A percentile compares a stretch with the other conserved stretches of the same genome.
phyloP scores from a whole-genome alignment of 2,329 filamentous ascomycete genomes.

The Corynespora cassiicola region DNA sequence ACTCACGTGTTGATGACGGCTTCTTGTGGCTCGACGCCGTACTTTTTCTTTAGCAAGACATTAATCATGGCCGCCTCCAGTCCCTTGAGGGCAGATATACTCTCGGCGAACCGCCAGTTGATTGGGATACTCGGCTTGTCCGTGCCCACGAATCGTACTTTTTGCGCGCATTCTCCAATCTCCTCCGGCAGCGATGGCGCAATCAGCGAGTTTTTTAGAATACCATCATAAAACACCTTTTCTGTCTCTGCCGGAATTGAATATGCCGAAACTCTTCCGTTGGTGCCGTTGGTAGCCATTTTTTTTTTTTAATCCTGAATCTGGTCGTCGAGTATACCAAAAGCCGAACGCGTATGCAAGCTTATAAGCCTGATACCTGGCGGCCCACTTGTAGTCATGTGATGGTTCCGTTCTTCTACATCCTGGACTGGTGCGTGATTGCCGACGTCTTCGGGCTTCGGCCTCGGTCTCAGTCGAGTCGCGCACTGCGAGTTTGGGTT shows the following conservation, averaged over 20 bases:
- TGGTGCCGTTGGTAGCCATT: slow-evolving; percentile 13
- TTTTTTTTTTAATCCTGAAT: too few species aligned
- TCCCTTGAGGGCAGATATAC: slow-evolving; percentile 57
- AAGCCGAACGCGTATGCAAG: too few species aligned
- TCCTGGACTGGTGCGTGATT: too few species aligned
- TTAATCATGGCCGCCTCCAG: slow-evolving; percentile 57
- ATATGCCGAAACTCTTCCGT: slow-evolving; percentile 22
- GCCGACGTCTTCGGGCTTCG: neutral
- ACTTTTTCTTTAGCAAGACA: slow-evolving; percentile 55
- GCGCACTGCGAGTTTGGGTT: slow-evolving; percentile 16
- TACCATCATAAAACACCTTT: slow-evolving; percentile 43
- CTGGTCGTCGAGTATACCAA: too few species aligned
- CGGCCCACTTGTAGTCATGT: too few species aligned
- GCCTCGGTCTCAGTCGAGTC: slow-evolving; percentile 29
- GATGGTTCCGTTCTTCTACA: too few species aligned
- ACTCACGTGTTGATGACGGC: slow-evolving; percentile 56
- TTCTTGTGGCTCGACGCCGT: slow-evolving; percentile 46
- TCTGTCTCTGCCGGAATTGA: slow-evolving; percentile 35
- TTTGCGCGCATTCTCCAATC: slow-evolving; percentile 40
- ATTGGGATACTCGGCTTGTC: slow-evolving; percentile 57
- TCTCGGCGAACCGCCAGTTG: slow-evolving; percentile 65
- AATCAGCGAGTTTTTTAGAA: slow-evolving; percentile 52
- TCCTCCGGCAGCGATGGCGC: slow-evolving; percentile 43
- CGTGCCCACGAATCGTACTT: slow-evolving; percentile 52
- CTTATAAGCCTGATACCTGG: too few species aligned